phyloP scores from a whole-genome alignment of 441 rosid genomes.

The Adansonia grandidieri region DNA sequence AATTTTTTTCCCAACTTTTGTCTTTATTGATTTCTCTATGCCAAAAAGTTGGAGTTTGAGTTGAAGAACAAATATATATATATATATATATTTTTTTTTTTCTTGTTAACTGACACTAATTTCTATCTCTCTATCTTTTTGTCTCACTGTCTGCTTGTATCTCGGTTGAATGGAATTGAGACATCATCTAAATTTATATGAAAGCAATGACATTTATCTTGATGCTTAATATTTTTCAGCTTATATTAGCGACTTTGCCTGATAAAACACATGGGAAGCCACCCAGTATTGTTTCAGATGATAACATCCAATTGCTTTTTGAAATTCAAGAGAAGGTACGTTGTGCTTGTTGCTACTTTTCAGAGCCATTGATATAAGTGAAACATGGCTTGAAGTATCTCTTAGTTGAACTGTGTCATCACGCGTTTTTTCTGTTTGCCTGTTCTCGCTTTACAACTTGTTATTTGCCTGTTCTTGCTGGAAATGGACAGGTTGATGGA shows the following conservation, averaged over 20 bases:
- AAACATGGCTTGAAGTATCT: not conserved
- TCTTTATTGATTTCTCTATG: not conserved
- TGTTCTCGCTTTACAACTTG: conserved; percentile 3
- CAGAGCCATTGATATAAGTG: conserved; percentile 17
- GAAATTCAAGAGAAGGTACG: conserved; percentile 75
- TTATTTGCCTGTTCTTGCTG: conserved; percentile 9
- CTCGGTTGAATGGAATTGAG: not conserved
- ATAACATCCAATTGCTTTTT: conserved; percentile 68
- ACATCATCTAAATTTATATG: not conserved
- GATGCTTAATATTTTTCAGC: conserved; percentile 43
- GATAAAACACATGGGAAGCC: conserved; percentile 50
- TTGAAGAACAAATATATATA: not conserved
- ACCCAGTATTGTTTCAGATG: conserved; percentile 67
- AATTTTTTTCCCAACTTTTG: not conserved
- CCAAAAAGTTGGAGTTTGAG: conserved; percentile 10
- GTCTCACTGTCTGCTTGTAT: not conserved
- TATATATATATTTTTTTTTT: not conserved
- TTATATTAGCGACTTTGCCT: conserved; percentile 66
- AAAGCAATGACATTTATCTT: conserved; percentile 12
- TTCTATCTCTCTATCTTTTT: not conserved
- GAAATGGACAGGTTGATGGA: conserved; percentile 72
- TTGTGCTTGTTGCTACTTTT: conserved; percentile 30
- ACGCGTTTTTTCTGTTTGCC: conserved; percentile 28
- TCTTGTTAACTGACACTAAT: not conserved
- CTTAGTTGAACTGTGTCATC: conserved; percentile 19